A percentile compares a stretch with the other conserved stretches of the same genome.
Evolutionary conservation across 495 filamentous ascomycete genomes (phyloP).

Genomic region (Aspergillus homomorphus): DNA sequence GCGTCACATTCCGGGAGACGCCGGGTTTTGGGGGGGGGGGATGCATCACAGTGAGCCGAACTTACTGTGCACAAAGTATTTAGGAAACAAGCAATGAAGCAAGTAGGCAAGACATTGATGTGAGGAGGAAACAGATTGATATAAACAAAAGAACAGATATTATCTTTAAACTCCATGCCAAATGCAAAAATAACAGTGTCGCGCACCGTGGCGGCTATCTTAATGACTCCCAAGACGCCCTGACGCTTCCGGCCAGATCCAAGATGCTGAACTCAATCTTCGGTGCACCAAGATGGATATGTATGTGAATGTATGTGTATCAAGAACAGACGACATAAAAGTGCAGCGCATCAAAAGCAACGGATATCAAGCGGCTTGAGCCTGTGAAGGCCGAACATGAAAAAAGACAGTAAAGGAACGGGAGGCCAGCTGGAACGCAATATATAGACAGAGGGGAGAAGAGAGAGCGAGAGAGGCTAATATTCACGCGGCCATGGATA

Average conservation of each 20-base stretch:
- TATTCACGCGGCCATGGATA: conserved; percentile 47
- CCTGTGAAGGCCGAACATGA: conserved; percentile 11
- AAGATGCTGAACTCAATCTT: conserved; percentile 13
- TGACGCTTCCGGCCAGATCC: conserved; percentile 8
- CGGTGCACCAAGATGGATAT: not conserved
- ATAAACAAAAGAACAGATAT: conserved; percentile 20
- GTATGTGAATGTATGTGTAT: not conserved
- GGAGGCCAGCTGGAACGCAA: not conserved
- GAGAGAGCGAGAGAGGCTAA: conserved; percentile 15
- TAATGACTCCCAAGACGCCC: conserved; percentile 26
- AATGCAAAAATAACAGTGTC: conserved; percentile 16
- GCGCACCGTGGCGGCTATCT: conserved; percentile 12
- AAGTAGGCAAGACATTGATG: not conserved
- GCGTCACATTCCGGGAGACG: no score
- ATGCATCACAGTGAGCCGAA: not conserved
- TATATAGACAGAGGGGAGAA: conserved; percentile 13
- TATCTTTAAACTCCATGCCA: conserved; percentile 17
- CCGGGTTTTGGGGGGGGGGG: no score
- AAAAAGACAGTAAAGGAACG: not conserved
- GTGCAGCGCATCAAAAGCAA: not conserved
- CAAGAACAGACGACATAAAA: not conserved
- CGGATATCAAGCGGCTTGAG: not conserved
- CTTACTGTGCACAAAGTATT: not conserved
- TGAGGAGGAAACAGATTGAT: conserved; percentile 1
- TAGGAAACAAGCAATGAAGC: not conserved